Evolutionary conservation across 352 stramenopile species (phyloP), one percentile per base, ranked within the genome.

Genomic region (Globisporangium nunn): DNA sequence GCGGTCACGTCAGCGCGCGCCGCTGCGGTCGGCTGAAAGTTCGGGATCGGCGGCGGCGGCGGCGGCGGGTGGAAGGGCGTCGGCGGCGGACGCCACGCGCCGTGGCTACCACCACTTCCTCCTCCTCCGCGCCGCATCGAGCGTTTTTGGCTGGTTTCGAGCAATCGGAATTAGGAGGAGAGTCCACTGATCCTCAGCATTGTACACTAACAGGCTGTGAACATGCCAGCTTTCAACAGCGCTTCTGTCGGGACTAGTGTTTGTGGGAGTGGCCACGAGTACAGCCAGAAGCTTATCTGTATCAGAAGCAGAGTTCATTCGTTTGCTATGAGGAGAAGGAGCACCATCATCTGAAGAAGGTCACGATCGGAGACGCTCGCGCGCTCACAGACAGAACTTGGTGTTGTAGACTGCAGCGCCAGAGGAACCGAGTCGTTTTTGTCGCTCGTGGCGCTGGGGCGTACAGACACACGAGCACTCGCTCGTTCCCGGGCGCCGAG

Each of bases 1-100:
- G 73, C 67, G 23, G 73, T 69, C 50, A 88, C 64, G 35, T 89
- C 77, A 33, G 68, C 68, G 52, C 81, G 71, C 0, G 67, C 29
- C 52, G 46, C 44, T 52, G 75, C 33, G 15, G n/a, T n/a, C 28
- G 6, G 5, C 10, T 17, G 15, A 15, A 15, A 52, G 28, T 2
- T 18, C 10, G 43, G 39, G 11, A 17, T 28, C 37, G 37, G 2
- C 11, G 37, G 37, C 37, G 15, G 37, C 37, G 41, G 33, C 46
- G n/a, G 37, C 28, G 10, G 15, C 33, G 41, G 31, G 58, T 46
- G 45, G 35, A 44, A 49, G n/a, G 18, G 44, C 18, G 44, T 23
- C 8, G 44, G 53, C 30, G 44, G 52, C 18, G n/a, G 44, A 6
- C 23, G 44, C 44, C 44, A 49, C 44, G 44, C 11, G 15, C 44